phyloP scores from a whole-genome alignment of 495 filamentous ascomycete species.

The Annulohypoxylon maeteangense region DNA sequence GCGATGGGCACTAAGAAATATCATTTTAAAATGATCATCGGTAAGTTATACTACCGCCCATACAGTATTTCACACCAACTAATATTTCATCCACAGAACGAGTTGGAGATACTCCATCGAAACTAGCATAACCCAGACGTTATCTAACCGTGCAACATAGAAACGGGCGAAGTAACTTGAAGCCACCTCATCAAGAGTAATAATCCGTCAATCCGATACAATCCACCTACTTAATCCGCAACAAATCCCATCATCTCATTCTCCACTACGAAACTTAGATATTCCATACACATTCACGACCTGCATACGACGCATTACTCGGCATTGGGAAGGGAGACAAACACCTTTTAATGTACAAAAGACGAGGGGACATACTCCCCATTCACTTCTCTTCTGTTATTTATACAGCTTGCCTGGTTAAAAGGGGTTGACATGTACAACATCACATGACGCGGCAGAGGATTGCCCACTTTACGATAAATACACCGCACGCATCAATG shows the following conservation, averaged over 20 bases:
- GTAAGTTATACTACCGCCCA: not conserved
- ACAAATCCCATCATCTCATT: not conserved
- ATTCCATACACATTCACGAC: conserved; percentile 28
- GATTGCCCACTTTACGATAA: conserved; percentile 19
- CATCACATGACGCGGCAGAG: conserved; percentile 26
- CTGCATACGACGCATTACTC: conserved; percentile 30
- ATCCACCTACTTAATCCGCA: not conserved
- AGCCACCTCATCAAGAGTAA: not conserved
- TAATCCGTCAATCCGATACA: not conserved
- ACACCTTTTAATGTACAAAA: conserved; percentile 34
- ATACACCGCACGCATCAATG: conserved; percentile 20
- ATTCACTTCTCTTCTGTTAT: conserved; percentile 31
- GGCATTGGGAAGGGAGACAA: conserved; percentile 31
- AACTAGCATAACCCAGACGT: too few relatives aligned
- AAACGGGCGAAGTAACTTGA: not conserved
- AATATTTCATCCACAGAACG: not conserved
- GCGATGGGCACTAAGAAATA: conserved; percentile 62
- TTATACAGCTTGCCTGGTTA: conserved; percentile 28
- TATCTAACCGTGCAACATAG: not conserved
- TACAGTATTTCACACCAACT: not conserved
- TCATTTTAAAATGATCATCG: conserved; percentile 50
- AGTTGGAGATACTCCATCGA: not conserved
- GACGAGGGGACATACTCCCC: conserved; percentile 1
- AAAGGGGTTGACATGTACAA: conserved; percentile 32
- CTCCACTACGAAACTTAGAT: not conserved